phyloP scores from a whole-genome alignment of 176 grass and related monocot species.

The Oryza longistaminata region DNA sequence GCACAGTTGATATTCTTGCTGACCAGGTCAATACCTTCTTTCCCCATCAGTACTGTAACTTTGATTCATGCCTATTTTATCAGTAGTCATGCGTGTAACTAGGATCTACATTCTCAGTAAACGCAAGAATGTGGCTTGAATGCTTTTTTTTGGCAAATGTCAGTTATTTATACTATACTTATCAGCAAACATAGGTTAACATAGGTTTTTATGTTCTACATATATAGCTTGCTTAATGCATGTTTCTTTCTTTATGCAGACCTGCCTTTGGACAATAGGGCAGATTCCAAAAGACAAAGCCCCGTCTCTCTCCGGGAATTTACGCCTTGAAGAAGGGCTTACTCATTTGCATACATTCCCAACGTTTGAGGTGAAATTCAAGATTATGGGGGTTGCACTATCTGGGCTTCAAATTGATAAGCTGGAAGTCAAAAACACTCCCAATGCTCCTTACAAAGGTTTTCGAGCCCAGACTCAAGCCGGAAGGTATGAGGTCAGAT shows the following conservation, averaged over 20 bases:
- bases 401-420: slow-evolving; percentile 95
- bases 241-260: slow-evolving; percentile 46
- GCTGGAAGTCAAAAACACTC: slow-evolving; percentile 69
- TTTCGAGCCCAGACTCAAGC: slow-evolving; percentile 92
- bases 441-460: slow-evolving; percentile 77
- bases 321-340: slow-evolving; percentile 69
- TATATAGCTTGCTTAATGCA: slow-evolving; percentile 9
- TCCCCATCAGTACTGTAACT: neutral
- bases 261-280: slow-evolving; percentile 84
- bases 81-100: neutral
- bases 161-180: neutral
- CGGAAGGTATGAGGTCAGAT: slow-evolving; percentile 85
- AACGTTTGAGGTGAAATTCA: slow-evolving; percentile 82
- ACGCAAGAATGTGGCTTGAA: neutral
- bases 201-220: neutral
- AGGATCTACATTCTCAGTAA: neutral
- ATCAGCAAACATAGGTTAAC: neutral
- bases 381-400: slow-evolving; percentile 81
- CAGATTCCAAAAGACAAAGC: slow-evolving; percentile 94
- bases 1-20: slow-evolving; percentile 80
- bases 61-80: neutral
- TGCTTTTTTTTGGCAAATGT: neutral
- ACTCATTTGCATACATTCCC: slow-evolving; percentile 67
- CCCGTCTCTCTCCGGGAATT: slow-evolving; percentile 76
- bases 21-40: slow-evolving; percentile 64